Base-by-base conservation (phyloP, 495 filamentous ascomycete species). In the Penicillium malachiteum region DNA sequence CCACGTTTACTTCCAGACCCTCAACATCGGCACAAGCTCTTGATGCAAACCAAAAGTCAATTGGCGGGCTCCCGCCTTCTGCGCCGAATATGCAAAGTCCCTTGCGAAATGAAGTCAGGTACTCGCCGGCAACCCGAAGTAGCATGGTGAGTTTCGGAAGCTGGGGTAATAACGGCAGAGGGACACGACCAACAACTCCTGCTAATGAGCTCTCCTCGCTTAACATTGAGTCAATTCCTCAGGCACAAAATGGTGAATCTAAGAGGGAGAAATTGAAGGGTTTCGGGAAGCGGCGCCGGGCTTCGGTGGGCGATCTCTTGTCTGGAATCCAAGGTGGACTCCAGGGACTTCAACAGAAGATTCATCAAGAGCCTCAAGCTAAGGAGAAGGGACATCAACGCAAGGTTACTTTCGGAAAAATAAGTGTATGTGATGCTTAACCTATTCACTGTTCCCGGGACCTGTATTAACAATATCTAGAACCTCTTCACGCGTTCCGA, bases 181-280 rank as follows among this genome's bases (percentile, higher is more conserved):
- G 62, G 7, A 62, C 57, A 32, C 72, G 68, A 16, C 64, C 57
- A 12, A 13, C 48, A 17, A 69, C 58, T 16, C 68, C 64, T 42
- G 64, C 56, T 17, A 66, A 58, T 32, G 68, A 69, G 18, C 35
- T 72, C 13, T 53, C 61, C 5, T 13, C 21, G 18, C 21, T 26
- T 26, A 26, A 14, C 45, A 39, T 57, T 6, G 47, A 32, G 13
- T 45, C 59, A 5, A 51, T 13, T 0, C 55, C 62, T 30, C 39
- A 50, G 2, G 52, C 33, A 3, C 53, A 45, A n/a, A 55, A 57
- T 16, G 50, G 45, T 8, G 56, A 63, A 2, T 67, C 68, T 14
- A 58, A 63, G 26, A 67, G 68, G 48, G 62, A 62, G 18, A 74
- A 70, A 49, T 47, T 74, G 54, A 72, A 70, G 52, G 58, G 38